Evolutionary conservation across 2,329 filamentous ascomycete genomes (phyloP).

Genomic region (Penicillium sclerotiorum): DNA sequence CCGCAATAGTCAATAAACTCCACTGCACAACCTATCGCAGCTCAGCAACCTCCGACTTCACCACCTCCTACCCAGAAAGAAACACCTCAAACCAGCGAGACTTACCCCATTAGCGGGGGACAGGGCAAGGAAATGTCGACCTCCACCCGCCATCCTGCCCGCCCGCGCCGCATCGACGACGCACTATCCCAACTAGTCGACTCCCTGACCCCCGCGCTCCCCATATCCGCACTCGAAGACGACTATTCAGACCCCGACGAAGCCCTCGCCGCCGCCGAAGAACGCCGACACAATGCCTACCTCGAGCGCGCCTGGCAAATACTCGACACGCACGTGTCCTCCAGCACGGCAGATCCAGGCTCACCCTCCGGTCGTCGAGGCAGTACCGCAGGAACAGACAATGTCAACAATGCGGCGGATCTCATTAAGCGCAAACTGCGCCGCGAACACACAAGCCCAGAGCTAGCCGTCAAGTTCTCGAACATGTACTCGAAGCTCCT

Average conservation of each 20-base stretch:
- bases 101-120: slow-evolving; percentile 5
- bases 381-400: slow-evolving; percentile 39
- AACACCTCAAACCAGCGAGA: not conserved
- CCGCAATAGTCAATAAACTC: not conserved
- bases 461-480: slow-evolving; percentile 79
- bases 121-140: slow-evolving; percentile 26
- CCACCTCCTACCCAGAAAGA: too few relatives aligned
- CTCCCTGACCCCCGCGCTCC: slow-evolving; percentile 41
- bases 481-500: slow-evolving; percentile 88
- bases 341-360: slow-evolving; percentile 25
- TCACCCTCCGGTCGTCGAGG: slow-evolving; percentile 33
- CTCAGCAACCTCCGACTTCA: slow-evolving; percentile 3
- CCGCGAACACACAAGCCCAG: slow-evolving; percentile 71
- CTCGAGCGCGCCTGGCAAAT: slow-evolving; percentile 44
- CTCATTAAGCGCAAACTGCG: slow-evolving; percentile 88
- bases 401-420: slow-evolving; percentile 87
- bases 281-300: slow-evolving; percentile 36
- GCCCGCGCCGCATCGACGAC: slow-evolving; percentile 47
- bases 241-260: slow-evolving; percentile 38
- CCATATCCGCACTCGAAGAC: slow-evolving; percentile 32
- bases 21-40: slow-evolving; percentile 3
- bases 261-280: slow-evolving; percentile 39
- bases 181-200: slow-evolving; percentile 48
- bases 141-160: slow-evolving; percentile 37
- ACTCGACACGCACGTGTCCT: slow-evolving; percentile 34